Evolutionary conservation across 2,329 filamentous ascomycete species (phyloP), one percentile per base, ranked within the genome.

Genomic region (Pestalotiopsis sp.): DNA sequence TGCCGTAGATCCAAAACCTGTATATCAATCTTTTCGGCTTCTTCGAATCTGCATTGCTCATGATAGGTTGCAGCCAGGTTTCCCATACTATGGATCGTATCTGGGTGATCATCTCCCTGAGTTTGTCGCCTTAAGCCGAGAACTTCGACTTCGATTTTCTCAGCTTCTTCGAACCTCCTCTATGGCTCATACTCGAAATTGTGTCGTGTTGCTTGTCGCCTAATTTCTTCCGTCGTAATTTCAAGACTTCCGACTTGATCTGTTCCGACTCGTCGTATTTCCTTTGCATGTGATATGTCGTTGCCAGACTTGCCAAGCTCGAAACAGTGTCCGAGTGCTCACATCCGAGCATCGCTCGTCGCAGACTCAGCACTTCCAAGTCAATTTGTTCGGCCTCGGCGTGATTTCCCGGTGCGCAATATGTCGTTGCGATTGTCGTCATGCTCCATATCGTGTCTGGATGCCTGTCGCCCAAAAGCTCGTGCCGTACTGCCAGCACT

Each of bases 11-110:
- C 1, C 27, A 36, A 20, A 11, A 39, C 25, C 36, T 39, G 4
- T 11, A 31, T 20, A 4, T 62, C 17, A 17, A 62, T 62, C 20
- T 36, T 31, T 25, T 62, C 27, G 17, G 59, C 59, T 17, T 62
- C 59, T 11, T 14, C 17, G 4, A 2, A 62, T 38, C 59, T 31
- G 12, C 4, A 14, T n/a, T 36, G 59, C 14, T 12, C 20, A 20
- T 31, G 25, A 25, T 62, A 62, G 13, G 27, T 62, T 4, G 59
- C 20, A n/a, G 59, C 59, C 11, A 62, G 59, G 4, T 23, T 13
- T 4, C 11, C 59, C 59, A 62, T 62, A 38, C 59, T 62, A 11
- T 20, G 13, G 20, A 62, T 62, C 59, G 59, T 62, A 39, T 62
- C 25, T 36, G 12, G 23, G 20, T 63, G 31, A 11, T 41, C 38